Percentiles rank a stretch among this genome's conserved stretches.
Evolutionary conservation across 805 yeast genomes (phyloP).

Genomic region (Metschnikowia baotianmanensis): DNA sequence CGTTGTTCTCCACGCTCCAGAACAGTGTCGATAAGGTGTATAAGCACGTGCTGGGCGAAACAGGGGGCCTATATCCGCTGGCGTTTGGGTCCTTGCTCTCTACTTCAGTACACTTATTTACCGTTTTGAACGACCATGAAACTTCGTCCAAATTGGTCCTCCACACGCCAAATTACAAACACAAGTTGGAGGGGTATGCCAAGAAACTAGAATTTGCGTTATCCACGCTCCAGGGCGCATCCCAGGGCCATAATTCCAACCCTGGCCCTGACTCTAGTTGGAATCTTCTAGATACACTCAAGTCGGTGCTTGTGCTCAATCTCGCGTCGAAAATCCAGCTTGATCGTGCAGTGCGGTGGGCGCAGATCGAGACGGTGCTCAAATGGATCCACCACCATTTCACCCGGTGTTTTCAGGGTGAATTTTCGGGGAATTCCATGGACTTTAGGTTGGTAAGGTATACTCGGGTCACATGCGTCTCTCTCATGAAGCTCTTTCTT

Average conservation of each 20-base stretch:
- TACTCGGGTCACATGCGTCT: constrained; percentile 21
- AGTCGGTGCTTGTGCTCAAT: constrained; percentile 31
- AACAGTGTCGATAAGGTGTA: constrained; percentile 17
- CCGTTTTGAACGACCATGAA: constrained; percentile 38
- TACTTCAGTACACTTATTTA: constrained; percentile 29
- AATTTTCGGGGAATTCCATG: background rate
- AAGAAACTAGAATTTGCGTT: constrained; percentile 30
- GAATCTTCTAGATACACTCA: constrained; percentile 22
- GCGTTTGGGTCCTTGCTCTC: constrained; percentile 11
- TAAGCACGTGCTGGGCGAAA: constrained; percentile 7
- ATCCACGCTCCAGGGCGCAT: constrained; percentile 1
- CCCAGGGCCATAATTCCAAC: no score
- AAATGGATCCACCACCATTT: constrained; percentile 27
- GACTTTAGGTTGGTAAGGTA: background rate
- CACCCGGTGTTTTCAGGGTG: background rate
- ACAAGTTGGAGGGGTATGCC: constrained; percentile 30
- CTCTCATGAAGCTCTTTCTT: constrained; percentile 25
- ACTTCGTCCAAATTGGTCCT: constrained; percentile 28
- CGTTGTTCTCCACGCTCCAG: constrained; percentile 21
- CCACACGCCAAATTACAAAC: constrained; percentile 20
- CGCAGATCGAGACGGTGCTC: constrained; percentile 25
- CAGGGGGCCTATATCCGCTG: background rate
- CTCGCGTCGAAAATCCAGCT: constrained; percentile 28
- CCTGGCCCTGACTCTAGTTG: background rate
- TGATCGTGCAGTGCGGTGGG: constrained; percentile 26